These are phyloP conservation scores for Debaryomycetaceae sp. DNA, from an alignment of 1,139 yeast species.

Conservation along the genomic window DNA sequence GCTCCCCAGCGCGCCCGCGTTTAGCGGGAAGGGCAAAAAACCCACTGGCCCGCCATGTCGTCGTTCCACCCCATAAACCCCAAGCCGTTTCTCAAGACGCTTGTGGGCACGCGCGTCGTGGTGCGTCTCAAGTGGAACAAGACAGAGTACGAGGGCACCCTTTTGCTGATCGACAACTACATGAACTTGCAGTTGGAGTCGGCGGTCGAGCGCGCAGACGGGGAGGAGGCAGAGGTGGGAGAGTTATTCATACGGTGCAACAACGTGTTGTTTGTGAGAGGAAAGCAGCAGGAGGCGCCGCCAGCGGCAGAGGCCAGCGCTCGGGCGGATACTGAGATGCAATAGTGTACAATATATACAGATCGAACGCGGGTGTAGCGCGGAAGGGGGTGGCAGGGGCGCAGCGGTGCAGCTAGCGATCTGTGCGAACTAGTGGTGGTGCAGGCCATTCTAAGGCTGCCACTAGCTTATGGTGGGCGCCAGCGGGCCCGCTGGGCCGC, in stretches of 20 bases:
- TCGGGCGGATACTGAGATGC: conserved; percentile 2
- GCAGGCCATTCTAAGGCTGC: no score
- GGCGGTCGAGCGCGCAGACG: conserved; percentile 56
- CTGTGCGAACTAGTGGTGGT: no score
- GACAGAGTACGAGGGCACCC: conserved; percentile 83
- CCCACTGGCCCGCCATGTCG: conserved; percentile 6
- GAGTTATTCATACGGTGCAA: conserved; percentile 86
- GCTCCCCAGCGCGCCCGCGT: neutral
- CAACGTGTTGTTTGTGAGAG: conserved; percentile 67
- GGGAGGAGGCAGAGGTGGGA: conserved; percentile 57
- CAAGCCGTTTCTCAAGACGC: conserved; percentile 78
- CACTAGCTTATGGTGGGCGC: no score
- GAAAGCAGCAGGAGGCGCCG: no score
- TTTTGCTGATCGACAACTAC: conserved; percentile 83
- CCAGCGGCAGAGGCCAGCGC: conserved; percentile 7
- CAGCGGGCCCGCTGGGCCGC: no score
- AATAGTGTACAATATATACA: no score
- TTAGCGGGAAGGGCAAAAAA: neutral
- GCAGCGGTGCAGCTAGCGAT: no score
- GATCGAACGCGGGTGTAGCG: no score
- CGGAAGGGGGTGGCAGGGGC: no score
- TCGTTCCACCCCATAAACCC: conserved; percentile 81
- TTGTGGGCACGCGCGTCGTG: conserved; percentile 65
- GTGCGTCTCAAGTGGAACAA: conserved; percentile 91
- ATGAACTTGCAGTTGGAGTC: conserved; percentile 81